Evolutionary conservation across 768 basidiomycete genomes (phyloP), one percentile per base, ranked within the genome.

Genomic region (Glaciozyma martinii): DNA sequence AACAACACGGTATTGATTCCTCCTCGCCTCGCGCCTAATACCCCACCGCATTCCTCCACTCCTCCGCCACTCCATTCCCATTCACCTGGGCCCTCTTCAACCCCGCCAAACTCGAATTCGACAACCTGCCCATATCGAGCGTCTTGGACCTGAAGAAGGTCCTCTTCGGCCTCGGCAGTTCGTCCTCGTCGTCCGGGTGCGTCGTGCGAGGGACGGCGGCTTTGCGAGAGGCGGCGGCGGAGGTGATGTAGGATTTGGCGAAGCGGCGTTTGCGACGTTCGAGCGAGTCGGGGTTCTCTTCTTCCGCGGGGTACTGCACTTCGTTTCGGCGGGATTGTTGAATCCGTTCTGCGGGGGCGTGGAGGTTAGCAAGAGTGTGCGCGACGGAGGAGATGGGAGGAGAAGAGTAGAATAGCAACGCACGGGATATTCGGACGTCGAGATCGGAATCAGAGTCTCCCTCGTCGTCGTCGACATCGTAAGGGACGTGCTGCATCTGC

Each of bases 401-500:
- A 16, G 13, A 30, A 2, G 16, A 46, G 29, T 19, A 55, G 13
- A 9, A 19, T 30, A n/a, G 43, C n/a, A 18, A 21, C 47, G 23
- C 27, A 65, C 63, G 55, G 4, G 68, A 70, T 52, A 80, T 73
- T 43, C 76, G 72, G 1, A 72, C 71, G 60, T 80, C 79, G 21
- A 79, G 64, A 44, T 77, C 76, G n/a, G 71, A 71, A 62, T 77
- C 77, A 21, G 70, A 71, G 30, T 76, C 77, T 33, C 71, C 74
- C 59, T 75, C 77, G 60, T 78, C 78, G 46, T 77, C 76, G 23
- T 76, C 76, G 42, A 83, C 84, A 69, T 89, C 84, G 49, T 81
- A 76, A 0, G 92, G 91, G 1, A 90, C 86, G 56, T 87, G 84
- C 29, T 92, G 90, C 80, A 94, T 82, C 53, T 83, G 85, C 0